A percentile compares a stretch with the other conserved stretches of the same genome.
Evolutionary conservation across 208 protist species (phyloP).

Genomic region (Blechomonas ayalai): DNA sequence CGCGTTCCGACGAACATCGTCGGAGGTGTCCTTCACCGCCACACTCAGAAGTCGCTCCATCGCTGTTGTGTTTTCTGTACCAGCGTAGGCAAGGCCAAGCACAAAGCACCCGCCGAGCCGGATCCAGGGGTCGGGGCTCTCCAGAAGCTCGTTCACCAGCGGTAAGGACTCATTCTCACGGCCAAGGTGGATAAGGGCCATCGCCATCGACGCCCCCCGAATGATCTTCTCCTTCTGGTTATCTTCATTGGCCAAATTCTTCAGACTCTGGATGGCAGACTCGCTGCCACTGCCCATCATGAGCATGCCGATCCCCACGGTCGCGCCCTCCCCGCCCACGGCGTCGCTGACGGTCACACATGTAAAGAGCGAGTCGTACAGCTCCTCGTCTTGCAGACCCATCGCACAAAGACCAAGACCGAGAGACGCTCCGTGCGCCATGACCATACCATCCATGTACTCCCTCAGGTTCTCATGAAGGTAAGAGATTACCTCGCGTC

Average conservation of each 20-base stretch:
- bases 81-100: constrained; percentile 96
- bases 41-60: constrained; percentile 95
- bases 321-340: constrained; percentile 96
- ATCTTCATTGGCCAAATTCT: constrained; percentile 90
- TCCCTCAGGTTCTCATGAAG: constrained; percentile 61
- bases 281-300: constrained; percentile 95
- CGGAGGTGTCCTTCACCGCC: constrained; percentile 96
- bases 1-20: constrained; percentile 98
- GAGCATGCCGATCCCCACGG: constrained; percentile 96
- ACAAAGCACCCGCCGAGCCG: constrained; percentile 96
- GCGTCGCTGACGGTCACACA: constrained; percentile 94
- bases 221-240: constrained; percentile 99
- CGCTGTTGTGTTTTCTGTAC: constrained; percentile 92
- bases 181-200: constrained; percentile 96
- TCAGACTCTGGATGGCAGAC: constrained; percentile 87
- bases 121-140: constrained; percentile 95
- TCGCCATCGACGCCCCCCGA: constrained; percentile 93
- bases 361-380: constrained; percentile 95
- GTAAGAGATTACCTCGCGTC: constrained; percentile 70
- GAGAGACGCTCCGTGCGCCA: constrained; percentile 97
- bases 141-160: constrained; percentile 90
- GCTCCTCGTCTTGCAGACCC: constrained; percentile 77
- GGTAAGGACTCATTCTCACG: constrained; percentile 93
- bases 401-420: constrained; percentile 94
- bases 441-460: constrained; percentile 72